A percentile compares a stretch with the other conserved stretches of the same genome.
These are phyloP conservation scores for Candida caryicola DNA, from an alignment of 805 yeast species.

Conservation along the genomic window DNA sequence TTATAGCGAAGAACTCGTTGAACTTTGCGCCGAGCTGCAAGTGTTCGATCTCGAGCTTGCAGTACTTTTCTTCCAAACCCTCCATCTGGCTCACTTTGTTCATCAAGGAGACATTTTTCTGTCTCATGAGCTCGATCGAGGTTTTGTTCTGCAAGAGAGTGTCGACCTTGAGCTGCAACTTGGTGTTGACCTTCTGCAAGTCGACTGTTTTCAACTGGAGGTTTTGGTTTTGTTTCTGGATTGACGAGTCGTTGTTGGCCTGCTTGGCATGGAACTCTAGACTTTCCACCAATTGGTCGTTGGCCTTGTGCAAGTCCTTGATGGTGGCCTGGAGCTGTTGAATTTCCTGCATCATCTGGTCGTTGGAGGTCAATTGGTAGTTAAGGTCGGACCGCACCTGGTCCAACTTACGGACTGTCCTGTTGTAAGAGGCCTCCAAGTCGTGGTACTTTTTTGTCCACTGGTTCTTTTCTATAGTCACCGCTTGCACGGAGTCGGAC, in stretches of 20 bases:
- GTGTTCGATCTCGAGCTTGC: conserved; percentile 50
- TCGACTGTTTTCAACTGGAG: conserved; percentile 30
- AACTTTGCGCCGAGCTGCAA: conserved; percentile 46
- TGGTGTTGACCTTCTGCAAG: conserved; percentile 48
- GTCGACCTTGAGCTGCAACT: conserved; percentile 52
- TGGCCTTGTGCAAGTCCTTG: conserved; percentile 27
- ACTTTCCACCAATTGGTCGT: conserved; percentile 28
- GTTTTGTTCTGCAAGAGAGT: conserved; percentile 47
- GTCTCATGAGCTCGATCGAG: conserved; percentile 51
- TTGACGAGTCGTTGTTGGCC: conserved; percentile 9
- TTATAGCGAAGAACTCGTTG: conserved; percentile 45
- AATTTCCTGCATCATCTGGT: conserved; percentile 39
- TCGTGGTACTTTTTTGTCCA: conserved; percentile 13
- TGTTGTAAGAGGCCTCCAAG: conserved; percentile 20
- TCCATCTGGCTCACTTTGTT: conserved; percentile 39
- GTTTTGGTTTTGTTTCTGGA: conserved; percentile 13
- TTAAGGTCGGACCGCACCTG: conserved; percentile 34
- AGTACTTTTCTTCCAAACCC: conserved; percentile 41
- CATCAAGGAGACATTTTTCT: conserved; percentile 47
- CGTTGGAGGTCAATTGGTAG: conserved; percentile 31
- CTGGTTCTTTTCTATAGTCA: conserved; percentile 18
- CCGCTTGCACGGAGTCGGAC: conserved; percentile 15
- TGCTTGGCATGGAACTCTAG: conserved; percentile 26
- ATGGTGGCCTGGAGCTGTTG: conserved; percentile 25
- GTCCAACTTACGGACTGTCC: conserved; percentile 26